Evolutionary conservation across 1,139 yeast genomes (phyloP), one percentile per base, ranked within the genome.

Genomic region (Hyphopichia burtonii): DNA sequence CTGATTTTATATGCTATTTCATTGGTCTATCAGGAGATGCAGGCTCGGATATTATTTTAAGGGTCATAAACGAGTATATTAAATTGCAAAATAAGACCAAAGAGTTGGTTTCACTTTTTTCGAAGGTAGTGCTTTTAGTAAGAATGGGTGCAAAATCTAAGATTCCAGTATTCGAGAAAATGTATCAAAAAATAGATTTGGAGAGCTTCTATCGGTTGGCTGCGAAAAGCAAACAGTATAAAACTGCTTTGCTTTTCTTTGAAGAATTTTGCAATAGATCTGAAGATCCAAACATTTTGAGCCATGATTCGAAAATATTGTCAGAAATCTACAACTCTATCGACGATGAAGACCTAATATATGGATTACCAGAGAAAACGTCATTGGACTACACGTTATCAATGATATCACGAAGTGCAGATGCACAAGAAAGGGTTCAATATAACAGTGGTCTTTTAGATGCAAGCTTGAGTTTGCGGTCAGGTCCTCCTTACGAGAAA

Each of bases 351-450:
- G 96, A 88, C 54, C 60, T 86, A 34, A 53, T 75, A 2, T 71
- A 72, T 50, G 94, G 94, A 0, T 60, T 86, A 8, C 89, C 89
- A 0, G 71, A 76, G 14, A 69, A 73, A 19, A 74, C 84, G 0
- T 66, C 82, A 0, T 55, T 87, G 9, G 68, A 68, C 0, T 73
- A 73, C 42, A 83, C 86, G 0, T 53, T 82, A 11, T 56, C 63
- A 7, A 63, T 73, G 28, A 59, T 79, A 3, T 66, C 65, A 27
- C 55, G 63, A 34, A 60, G 63, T 6, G 60, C 65, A 14, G 60
- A 70, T 46, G 56, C 69, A 32, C 45, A 71, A 2, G 75, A 73
- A 47, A 63, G 63, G 14, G 65, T 85, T 37, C 67, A 75, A 56
- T 80, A 78, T 48, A 76, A 71, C 40, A 80, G 82, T 53, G 90